Conservation (phyloP, 768 basidiomycete genomes). For the Lactarius akahatsu region DNA sequence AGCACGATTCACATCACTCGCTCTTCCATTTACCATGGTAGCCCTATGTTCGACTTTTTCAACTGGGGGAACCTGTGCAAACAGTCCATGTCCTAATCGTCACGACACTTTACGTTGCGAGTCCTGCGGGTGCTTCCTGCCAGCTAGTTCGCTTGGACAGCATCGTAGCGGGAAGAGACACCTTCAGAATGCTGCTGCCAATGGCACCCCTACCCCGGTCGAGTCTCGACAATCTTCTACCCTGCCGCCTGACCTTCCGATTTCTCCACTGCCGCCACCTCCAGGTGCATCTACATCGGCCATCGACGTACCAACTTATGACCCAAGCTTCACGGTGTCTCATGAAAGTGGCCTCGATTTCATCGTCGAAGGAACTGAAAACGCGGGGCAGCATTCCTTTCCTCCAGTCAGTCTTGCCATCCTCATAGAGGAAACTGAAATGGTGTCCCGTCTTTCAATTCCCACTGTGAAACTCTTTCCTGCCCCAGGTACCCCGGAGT, state of each 20-base stretch:
- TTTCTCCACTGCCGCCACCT: too few relatives aligned
- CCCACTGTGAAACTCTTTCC: background rate
- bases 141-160: background rate
- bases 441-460: background rate
- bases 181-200: conserved; percentile 1
- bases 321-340: conserved; percentile 7
- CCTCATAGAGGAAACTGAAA: background rate
- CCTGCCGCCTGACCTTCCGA: too few relatives aligned
- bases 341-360: conserved; percentile 19
- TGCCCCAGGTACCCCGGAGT: background rate
- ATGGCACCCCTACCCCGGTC: too few relatives aligned
- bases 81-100: too few relatives aligned
- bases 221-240: too few relatives aligned
- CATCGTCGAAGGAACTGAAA: background rate
- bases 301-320: background rate
- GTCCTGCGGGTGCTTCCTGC: conserved; percentile 23
- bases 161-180: conserved; percentile 4
- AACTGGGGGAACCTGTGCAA: too few relatives aligned
- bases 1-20: background rate
- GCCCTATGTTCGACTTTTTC: background rate
- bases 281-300: background rate
- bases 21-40: conserved; percentile 13
- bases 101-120: conserved; percentile 5
- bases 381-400: background rate
- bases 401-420: background rate